Evolutionary conservation across 108 stramenopile species (phyloP), one percentile per base, ranked within the genome.

Genomic region (Skeletonema potamos): DNA sequence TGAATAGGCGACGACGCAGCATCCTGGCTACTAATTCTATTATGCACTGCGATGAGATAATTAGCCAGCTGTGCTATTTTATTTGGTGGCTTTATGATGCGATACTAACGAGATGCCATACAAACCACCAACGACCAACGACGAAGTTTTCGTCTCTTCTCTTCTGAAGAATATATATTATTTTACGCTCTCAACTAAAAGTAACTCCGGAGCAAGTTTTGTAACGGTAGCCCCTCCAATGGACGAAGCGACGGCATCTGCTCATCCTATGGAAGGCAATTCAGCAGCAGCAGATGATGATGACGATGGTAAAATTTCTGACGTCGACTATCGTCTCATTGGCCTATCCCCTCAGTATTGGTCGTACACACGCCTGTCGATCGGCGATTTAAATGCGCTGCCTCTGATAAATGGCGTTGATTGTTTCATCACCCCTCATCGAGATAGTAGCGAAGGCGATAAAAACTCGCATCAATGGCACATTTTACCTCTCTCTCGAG

Each of bases 311-410:
- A 4, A 13, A 46, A 54, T 74, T 48, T 74, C 73, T 6, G 74
- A 55, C 29, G 80, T 76, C 63, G 80, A 81, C 58, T 66, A 72
- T 61, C 81, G 76, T 26, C 48, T 75, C 29, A 73, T 86, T 20
- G 92, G 92, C 30, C 83, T 93, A 46, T 87, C 85, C n/a, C 89
- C 92, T 6, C 83, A 83, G 22, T 93, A 84, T 81, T 93, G 92
- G 92, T 57, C 90, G 1, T 76, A 91, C 76, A 85, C 88, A 24
- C 88, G 87, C n/a, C 69, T 93, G 48, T 60, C 76, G n/a, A 77
- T 89, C 20, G 72, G 63, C 15, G 87, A 88, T 54, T 68, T 93
- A 17, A 70, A 79, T 44, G 29, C 65, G 2, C 62, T 93, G 27
- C 64, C 80, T 60, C 57, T 91, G 28, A 73, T 87, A 27, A 70